Conservation (phyloP, 2,329 filamentous ascomycete genomes). For the Alternaria infectoria region DNA sequence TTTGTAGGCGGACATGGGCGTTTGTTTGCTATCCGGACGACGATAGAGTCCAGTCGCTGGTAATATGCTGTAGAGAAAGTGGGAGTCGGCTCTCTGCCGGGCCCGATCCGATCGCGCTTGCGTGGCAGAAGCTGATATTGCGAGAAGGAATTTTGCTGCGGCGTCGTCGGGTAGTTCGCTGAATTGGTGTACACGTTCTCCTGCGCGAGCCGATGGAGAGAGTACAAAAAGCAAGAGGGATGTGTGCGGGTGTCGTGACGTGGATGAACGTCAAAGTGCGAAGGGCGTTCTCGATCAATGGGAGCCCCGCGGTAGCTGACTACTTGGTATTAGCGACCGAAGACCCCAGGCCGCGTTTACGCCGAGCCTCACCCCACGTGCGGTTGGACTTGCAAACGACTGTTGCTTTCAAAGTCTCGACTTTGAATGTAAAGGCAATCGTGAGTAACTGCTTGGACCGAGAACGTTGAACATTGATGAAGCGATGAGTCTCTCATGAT, state of each 20-base stretch:
- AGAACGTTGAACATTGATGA: background rate
- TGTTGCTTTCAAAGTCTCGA: background rate
- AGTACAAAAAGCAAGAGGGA: slow-evolving; percentile 3
- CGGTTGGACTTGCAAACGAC: background rate
- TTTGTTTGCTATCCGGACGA: slow-evolving; percentile 13
- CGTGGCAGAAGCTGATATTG: slow-evolving; percentile 2
- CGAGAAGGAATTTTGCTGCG: background rate
- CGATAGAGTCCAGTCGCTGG: slow-evolving; percentile 15
- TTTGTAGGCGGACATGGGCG: slow-evolving; percentile 73
- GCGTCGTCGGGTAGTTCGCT: background rate
- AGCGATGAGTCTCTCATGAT: background rate
- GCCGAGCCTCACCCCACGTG: slow-evolving; percentile 12
- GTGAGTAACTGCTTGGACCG: background rate
- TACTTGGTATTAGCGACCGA: slow-evolving; percentile 19
- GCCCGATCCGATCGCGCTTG: slow-evolving; percentile 19
- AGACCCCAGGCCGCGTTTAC: slow-evolving; percentile 8
- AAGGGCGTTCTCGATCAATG: slow-evolving; percentile 10
- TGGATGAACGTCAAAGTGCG: slow-evolving; percentile 13
- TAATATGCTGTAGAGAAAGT: slow-evolving; percentile 19
- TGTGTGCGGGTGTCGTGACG: slow-evolving; percentile 26
- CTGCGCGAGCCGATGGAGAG: background rate
- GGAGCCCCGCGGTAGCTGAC: slow-evolving; percentile 25
- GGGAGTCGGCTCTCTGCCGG: background rate
- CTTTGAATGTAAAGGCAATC: background rate
- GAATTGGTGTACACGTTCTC: background rate